Conservation (phyloP, 2,329 filamentous ascomycete species). For the Hirsutella rhossiliensis region DNA sequence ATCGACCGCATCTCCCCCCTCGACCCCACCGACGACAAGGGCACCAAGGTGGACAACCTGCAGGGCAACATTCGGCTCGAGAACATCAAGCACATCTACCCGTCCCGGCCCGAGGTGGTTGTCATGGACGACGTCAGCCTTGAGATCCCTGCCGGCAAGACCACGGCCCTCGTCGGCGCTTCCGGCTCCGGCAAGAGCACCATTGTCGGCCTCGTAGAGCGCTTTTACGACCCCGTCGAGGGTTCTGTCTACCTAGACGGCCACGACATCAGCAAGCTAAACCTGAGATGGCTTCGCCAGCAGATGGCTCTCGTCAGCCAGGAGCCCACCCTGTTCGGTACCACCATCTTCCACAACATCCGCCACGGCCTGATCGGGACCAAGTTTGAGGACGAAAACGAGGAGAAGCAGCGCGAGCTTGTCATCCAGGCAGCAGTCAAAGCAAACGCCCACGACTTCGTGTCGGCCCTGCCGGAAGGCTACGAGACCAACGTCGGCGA, state of each 20-base stretch:
- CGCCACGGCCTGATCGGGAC: slow-evolving; percentile 84
- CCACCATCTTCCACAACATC: slow-evolving; percentile 84
- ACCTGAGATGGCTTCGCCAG: slow-evolving; percentile 81
- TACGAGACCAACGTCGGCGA: slow-evolving; percentile 96
- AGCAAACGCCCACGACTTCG: slow-evolving; percentile 91
- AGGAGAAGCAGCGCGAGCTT: slow-evolving; percentile 57
- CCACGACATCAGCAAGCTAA: slow-evolving; percentile 67
- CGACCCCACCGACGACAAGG: slow-evolving; percentile 58
- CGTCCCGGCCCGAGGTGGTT: slow-evolving; percentile 77
- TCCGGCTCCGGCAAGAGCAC: slow-evolving; percentile 94
- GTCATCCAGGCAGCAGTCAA: slow-evolving; percentile 75
- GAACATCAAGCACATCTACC: slow-evolving; percentile 86
- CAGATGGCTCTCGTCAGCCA: slow-evolving; percentile 90
- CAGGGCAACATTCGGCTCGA: slow-evolving; percentile 70
- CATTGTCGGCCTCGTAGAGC: slow-evolving; percentile 82
- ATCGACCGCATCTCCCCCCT: slow-evolving; percentile 83
- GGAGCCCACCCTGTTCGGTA: slow-evolving; percentile 82
- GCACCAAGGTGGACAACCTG: slow-evolving; percentile 60
- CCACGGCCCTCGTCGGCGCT: slow-evolving; percentile 83
- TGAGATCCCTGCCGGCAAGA: slow-evolving; percentile 75
- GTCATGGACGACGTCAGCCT: slow-evolving; percentile 80
- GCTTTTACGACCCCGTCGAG: slow-evolving; percentile 83
- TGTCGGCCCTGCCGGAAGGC: slow-evolving; percentile 67
- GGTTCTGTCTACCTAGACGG: slow-evolving; percentile 74
- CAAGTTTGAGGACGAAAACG: slow-evolving; percentile 50